A percentile compares a stretch with the other conserved stretches of the same genome.
Evolutionary conservation across 306 rosid species (phyloP).

Genomic region (Inga leiocalycina): DNA sequence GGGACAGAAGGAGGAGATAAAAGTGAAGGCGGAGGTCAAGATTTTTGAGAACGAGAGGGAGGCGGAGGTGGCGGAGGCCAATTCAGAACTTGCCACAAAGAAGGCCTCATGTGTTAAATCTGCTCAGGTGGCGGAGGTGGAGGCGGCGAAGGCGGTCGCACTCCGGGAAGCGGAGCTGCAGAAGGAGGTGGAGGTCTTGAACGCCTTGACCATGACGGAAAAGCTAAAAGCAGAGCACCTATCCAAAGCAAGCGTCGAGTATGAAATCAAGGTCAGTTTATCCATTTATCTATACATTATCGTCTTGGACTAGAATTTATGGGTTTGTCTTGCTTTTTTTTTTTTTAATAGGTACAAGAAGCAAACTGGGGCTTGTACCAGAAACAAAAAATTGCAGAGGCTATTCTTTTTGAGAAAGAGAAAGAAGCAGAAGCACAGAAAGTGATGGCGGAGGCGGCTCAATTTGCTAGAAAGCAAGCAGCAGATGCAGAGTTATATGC

Average conservation of each 20-base stretch:
- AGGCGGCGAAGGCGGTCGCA: conserved; percentile 37
- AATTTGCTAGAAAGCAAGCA: conserved; percentile 30
- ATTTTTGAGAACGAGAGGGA: conserved; percentile 44
- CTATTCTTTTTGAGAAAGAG: conserved; percentile 38
- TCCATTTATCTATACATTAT: no score
- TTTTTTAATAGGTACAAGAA: conserved; percentile 41
- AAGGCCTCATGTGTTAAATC: conserved; percentile 25
- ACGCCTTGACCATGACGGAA: conserved; percentile 36
- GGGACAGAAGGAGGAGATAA: conserved; percentile 35
- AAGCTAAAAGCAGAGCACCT: conserved; percentile 44
- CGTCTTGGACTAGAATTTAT: no score
- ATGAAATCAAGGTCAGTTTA: conserved; percentile 39
- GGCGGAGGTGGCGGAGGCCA: conserved; percentile 39
- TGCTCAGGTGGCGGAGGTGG: conserved; percentile 42
- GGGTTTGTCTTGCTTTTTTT: no score
- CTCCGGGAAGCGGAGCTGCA: conserved; percentile 40
- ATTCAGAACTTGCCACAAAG: conserved; percentile 39
- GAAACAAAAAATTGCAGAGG: conserved; percentile 41
- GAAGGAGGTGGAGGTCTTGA: conserved; percentile 45
- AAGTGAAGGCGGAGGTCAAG: conserved; percentile 29
- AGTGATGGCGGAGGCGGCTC: conserved; percentile 36
- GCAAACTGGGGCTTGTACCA: conserved; percentile 45
- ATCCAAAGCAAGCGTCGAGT: conserved; percentile 43
- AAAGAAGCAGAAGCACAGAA: conserved; percentile 42
- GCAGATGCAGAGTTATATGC: conserved; percentile 39